Evolutionary conservation across 192 early-diverging fungal species (phyloP).

Genomic region (Linnemannia exigua): DNA sequence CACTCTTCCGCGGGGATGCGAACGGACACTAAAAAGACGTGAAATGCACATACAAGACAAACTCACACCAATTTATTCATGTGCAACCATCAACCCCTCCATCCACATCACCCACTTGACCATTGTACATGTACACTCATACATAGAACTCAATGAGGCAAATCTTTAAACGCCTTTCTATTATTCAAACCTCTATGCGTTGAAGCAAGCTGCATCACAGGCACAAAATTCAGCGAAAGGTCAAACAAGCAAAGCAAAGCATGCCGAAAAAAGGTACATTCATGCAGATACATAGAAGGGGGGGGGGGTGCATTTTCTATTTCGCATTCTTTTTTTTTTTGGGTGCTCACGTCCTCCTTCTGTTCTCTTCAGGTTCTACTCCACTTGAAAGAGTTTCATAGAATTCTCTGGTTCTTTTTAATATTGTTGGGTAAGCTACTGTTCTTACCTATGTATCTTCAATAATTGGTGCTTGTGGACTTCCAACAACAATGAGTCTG

Average conservation of each 20-base stretch:
- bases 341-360: neutral
- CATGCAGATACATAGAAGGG: neutral
- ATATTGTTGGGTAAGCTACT: no score
- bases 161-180: no score
- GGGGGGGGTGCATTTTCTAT: neutral
- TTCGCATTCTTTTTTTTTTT: neutral
- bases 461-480: no score
- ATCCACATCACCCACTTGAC: neutral
- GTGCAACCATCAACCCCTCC: neutral
- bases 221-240: neutral
- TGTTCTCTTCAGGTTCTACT: neutral
- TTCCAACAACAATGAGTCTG: no score
- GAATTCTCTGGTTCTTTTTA: no score
- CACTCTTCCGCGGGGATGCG: neutral
- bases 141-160: no score
- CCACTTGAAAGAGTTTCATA: neutral
- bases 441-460: no score
- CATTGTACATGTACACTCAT: neutral
- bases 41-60: no score
- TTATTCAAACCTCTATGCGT: no score
- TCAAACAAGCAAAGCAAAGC: neutral
- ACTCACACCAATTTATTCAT: neutral
- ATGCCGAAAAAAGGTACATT: neutral
- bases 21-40: neutral
- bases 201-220: no score